Base-by-base conservation (phyloP, 192 early-diverging fungal genomes). In the Coemansia umbellata region DNA sequence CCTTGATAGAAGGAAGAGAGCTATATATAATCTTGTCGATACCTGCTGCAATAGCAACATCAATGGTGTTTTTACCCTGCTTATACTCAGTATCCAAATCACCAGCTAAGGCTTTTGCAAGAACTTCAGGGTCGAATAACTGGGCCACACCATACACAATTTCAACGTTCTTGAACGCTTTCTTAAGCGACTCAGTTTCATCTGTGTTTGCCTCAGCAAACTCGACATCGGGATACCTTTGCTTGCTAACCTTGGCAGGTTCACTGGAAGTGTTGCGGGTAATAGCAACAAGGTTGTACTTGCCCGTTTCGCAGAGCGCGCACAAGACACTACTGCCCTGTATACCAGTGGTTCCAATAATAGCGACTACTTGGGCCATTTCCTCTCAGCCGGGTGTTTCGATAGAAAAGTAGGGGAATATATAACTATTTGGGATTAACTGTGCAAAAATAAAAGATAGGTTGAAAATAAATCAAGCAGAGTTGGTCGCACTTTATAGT, bases 281-380 rank as follows among this genome's bases (percentile, higher is more conserved):
- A 26, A 67, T 19, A 1, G 56, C 64, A 6, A 50, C 52, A 27
- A 67, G 19, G 37, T 41, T 59, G 57, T 67, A 60, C 21, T 49
- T 32, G 28, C 57, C 52, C 1, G 47, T 24, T 4, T 14, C 64
- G 31, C 60, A 33, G 13, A 67, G 52, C 3, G 55, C 7, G 27
- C 50, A 51, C 30, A 67, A 47, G 13, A 67, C 64, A 35, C 64
- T 67, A 18, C 64, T 53, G 6, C 64, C 64, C 35, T 67, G 64
- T 17, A 54, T 37, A 4, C 64, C 64, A 37, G 64, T 60, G 17
- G 64, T 57, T 9, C 64, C 64, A 30, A 58, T 23, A 15, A 67
- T 53, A 2, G 57, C 56, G 19, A 67, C 27, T 8, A 53, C 31
- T 15, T 67, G 58, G 22, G 44, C 26, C 64, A 67, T 66, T n/a